These are phyloP conservation scores for Penicillium sp. DNA, from an alignment of 2,329 filamentous ascomycete genomes.

Conservation along the genomic window DNA sequence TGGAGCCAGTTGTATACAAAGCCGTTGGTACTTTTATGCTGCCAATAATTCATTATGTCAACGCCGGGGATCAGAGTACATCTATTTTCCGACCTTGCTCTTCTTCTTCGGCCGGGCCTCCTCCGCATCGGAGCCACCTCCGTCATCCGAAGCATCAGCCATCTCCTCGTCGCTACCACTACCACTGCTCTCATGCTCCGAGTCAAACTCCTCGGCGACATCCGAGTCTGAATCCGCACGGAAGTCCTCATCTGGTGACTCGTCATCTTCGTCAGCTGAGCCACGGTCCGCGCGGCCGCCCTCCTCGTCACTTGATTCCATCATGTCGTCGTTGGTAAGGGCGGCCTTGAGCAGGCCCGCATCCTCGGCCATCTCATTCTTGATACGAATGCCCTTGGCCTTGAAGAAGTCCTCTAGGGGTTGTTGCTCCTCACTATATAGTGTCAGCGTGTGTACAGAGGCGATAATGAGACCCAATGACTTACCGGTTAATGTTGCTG, in stretches of 20 bases:
- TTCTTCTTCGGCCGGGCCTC: conserved; percentile 61
- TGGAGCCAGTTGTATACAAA: conserved; percentile 2
- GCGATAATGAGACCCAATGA: background rate
- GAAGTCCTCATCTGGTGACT: conserved; percentile 95
- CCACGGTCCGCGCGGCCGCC: conserved; percentile 71
- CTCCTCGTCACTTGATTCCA: conserved; percentile 76
- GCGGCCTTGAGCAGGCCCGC: conserved; percentile 67
- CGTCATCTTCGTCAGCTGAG: conserved; percentile 91
- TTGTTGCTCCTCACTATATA: conserved; percentile 74
- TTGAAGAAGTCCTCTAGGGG: conserved; percentile 97
- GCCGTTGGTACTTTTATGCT: background rate
- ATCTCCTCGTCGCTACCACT: conserved; percentile 61
- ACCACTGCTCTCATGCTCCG: conserved; percentile 77
- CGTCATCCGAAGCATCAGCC: conserved; percentile 44
- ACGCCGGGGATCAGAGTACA: conserved; percentile 6
- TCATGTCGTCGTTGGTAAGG: conserved; percentile 73
- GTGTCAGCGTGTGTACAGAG: conserved; percentile 21
- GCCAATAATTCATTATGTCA: background rate
- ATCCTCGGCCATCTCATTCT: conserved; percentile 98
- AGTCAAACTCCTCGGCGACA: conserved; percentile 94
- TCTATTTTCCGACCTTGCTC: conserved; percentile 47
- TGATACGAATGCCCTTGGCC: conserved; percentile 86
- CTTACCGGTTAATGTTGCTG: conserved; percentile 90
- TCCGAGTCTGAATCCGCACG: conserved; percentile 86
- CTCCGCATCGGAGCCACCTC: conserved; percentile 32